These are phyloP conservation scores for Cyphellophora attinorum DNA, from an alignment of 2,329 filamentous ascomycete species.

Conservation along the genomic window DNA sequence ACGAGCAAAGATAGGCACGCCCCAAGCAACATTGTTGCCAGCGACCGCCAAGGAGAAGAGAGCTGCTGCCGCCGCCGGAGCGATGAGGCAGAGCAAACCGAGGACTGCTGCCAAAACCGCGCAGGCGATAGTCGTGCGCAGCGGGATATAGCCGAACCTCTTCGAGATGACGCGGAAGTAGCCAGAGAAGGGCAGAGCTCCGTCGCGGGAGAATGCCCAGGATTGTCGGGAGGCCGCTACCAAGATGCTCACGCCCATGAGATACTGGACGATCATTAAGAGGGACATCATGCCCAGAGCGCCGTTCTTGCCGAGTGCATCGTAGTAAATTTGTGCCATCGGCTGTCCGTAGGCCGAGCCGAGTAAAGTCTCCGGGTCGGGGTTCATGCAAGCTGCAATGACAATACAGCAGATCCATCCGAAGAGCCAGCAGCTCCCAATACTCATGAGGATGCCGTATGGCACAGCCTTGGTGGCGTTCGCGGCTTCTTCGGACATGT, in stretches of 20 bases:
- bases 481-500: conserved; percentile 52
- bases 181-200: conserved; percentile 49
- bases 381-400: conserved; percentile 47
- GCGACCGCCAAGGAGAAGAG: conserved; percentile 52
- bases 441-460: conserved; percentile 49
- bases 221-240: conserved; percentile 51
- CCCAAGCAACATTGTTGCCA: conserved; percentile 53
- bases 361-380: conserved; percentile 41
- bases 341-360: conserved; percentile 47
- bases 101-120: conserved; percentile 42
- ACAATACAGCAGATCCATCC: conserved; percentile 50
- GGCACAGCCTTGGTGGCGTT: conserved; percentile 53
- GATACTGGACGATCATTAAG: conserved; percentile 51
- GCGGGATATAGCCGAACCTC: conserved; percentile 47
- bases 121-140: conserved; percentile 47
- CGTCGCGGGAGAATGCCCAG: conserved; percentile 56
- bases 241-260: conserved; percentile 29
- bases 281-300: conserved; percentile 50
- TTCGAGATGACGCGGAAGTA: conserved; percentile 49
- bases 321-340: conserved; percentile 36
- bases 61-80: conserved; percentile 46
- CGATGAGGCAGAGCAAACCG: conserved; percentile 50
- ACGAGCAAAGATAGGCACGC: conserved; percentile 48
- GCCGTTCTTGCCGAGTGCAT: conserved; percentile 28
- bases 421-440: conserved; percentile 46